Base-by-base conservation (phyloP, 331 rosid species). In the Cydonia oblonga region DNA sequence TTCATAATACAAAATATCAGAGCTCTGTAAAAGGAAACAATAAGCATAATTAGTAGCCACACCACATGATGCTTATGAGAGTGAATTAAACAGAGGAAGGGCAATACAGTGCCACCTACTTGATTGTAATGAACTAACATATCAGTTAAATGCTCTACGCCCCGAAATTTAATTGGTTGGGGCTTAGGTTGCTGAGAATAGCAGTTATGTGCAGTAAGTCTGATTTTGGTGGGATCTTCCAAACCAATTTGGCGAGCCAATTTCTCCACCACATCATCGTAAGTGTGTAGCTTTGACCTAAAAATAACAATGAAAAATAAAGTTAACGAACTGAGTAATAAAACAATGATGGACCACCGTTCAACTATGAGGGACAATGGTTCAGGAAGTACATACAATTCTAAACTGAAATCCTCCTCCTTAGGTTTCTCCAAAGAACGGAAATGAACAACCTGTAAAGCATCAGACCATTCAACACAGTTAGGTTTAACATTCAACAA, bases 141-240 rank as follows among this genome's bases (percentile, higher is more conserved):
- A 75, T 93, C 98, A n/a, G 96, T 85, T 80, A 93, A 82, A 80
- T 81, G 93, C 44, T 90, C 96, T 29, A 76, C 84, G 65, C 95
- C 97, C 60, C 90, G 87, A 75, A 82, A 93, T 81, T 89, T 90
- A 66, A 93, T 87, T 57, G 95, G 89, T 66, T 93, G 98, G 54
- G 96, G 97, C 80, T 90, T 93, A 80, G 98, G 98, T 84, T 86
- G 97, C 80, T 89, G 96, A 71, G 97, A 90, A 66, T 90, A 93
- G 82, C 97, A 89, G 81, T 90, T 90, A 74, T 93, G 98, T 75
- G 96, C 84, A 62, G 98, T 93, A 35, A 93, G 91, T 79, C 96
- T 83, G 71, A 93, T 83, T 84, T 92, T 93, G 57, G 92, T 87
- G 64, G 97, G 86, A 86, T 93, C 98, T 13, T 83, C 81, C 85